Base-by-base conservation (phyloP, 2,329 filamentous ascomycete species). In the Rhynchosporium graminicola region DNA sequence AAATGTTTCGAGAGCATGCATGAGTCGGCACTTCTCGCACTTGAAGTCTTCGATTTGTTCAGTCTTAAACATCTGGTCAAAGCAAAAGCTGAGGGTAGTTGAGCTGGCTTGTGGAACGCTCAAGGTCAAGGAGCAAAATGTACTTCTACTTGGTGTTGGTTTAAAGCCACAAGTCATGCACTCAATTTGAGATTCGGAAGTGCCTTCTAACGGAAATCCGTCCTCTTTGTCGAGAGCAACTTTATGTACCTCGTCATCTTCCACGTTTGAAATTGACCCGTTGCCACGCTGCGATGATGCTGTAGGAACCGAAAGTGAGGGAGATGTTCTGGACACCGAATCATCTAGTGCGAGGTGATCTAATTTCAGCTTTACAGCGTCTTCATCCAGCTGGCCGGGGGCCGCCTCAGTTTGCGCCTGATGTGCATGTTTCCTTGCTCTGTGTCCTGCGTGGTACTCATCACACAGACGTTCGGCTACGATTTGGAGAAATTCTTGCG, bases 31-130 rank as follows among this genome's bases (percentile, higher is more conserved):
- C 77, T 87, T 90, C 71, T 97, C 95, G 78, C 95, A 99, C 69
- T 91, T 93, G 80, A 96, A 99, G 74, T 97, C 95, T 66, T 98
- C 94, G 68, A 99, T 97, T 74, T 92, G 89, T 76, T 99, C 95
- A 0, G 91, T 92, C 77, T 97, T 97, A 69, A 99, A 88, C 76
- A 97, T 88, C 46, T 90, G 90, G 71, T 99, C 95, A 70, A 99
- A 95, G 76, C 95, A 99, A 8, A 87, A 82, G 72, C 89, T 92
- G 15, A 99, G 82, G 0, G 91, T 89, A 0, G 93, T 93, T 2
- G 91, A 89, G 57, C 83, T 87, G 65, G 88, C 85, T 74, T 95
- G 91, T 0, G 95, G 95, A 3, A 99, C 95, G 71, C 92, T 92
- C 59, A 99, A 80, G 1, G 94, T 98, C 67, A 99, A 78, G 26